phyloP scores from a whole-genome alignment of 1,139 yeast species.

The Yamadazyma membranifaciens region DNA sequence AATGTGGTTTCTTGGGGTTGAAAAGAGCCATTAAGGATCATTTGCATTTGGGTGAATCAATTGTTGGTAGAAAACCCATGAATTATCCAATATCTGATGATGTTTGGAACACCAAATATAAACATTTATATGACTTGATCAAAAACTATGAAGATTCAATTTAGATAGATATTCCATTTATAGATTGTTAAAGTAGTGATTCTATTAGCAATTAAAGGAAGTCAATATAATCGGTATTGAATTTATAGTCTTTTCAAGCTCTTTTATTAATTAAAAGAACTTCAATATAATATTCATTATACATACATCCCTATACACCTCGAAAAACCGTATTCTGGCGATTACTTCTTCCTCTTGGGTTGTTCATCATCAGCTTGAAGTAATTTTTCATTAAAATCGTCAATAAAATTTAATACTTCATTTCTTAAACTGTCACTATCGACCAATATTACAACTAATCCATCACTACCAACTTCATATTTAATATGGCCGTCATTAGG shows the following conservation, averaged over 20 bases:
- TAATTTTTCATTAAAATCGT: slow-evolving; percentile 24
- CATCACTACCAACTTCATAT: slow-evolving; percentile 73
- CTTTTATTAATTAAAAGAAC: no score
- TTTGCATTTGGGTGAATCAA: slow-evolving; percentile 33
- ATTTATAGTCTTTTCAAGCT: no score
- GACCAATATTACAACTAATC: slow-evolving; percentile 61
- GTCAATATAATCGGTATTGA: no score
- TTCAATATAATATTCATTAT: no score
- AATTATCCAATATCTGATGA: slow-evolving; percentile 17
- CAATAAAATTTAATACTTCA: slow-evolving; percentile 36
- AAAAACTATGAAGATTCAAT: slow-evolving; percentile 1
- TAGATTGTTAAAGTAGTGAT: no score
- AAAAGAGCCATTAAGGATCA: slow-evolving; percentile 26
- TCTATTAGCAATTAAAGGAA: no score
- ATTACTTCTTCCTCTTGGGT: slow-evolving; percentile 2
- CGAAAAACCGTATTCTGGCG: no score
- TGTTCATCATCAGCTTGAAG: slow-evolving; percentile 2
- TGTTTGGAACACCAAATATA: slow-evolving; percentile 6
- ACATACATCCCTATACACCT: no score
- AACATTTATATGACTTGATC: not conserved
- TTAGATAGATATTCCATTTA: no score
- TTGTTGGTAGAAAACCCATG: slow-evolving; percentile 27
- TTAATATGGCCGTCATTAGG: slow-evolving; percentile 69
- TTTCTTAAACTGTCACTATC: slow-evolving; percentile 32
- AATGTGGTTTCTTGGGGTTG: slow-evolving; percentile 19